Conservation (phyloP, 2,329 filamentous ascomycete species). For the Botrytis porri region DNA sequence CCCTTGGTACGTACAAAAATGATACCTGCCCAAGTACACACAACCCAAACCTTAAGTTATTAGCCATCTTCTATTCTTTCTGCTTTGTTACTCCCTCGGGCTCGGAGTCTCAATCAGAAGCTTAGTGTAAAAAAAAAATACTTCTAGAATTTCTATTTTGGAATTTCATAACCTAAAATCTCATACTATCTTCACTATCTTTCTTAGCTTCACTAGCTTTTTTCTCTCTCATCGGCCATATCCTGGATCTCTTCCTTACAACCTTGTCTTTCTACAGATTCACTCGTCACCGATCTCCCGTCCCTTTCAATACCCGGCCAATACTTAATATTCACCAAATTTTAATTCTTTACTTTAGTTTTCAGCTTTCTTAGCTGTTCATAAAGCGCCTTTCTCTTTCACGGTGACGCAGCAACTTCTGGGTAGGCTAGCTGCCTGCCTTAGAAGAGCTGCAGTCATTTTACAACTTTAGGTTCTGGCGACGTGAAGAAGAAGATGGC, state of each 20-base stretch:
- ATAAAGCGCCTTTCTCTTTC: conserved; percentile 1
- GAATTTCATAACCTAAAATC: conserved; percentile 8
- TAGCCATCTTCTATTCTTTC: not conserved
- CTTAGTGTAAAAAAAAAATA: not conserved
- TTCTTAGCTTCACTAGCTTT: conserved; percentile 10
- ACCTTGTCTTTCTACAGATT: not conserved
- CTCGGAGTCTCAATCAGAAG: not conserved
- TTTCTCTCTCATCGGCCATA: not conserved
- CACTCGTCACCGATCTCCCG: conserved; percentile 1
- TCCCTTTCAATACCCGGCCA: not conserved
- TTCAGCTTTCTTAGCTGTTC: conserved; percentile 10
- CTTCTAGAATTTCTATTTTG: conserved; percentile 6
- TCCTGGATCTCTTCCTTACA: conserved; percentile 11
- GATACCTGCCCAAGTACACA: not conserved
- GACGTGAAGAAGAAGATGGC: conserved; percentile 32
- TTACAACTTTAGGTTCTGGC: conserved; percentile 23
- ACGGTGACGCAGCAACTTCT: conserved; percentile 35
- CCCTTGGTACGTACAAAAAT: conserved; percentile 4
- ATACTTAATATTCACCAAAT: not conserved
- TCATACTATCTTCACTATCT: not conserved
- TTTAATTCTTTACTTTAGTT: conserved; percentile 11
- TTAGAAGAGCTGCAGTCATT: conserved; percentile 34
- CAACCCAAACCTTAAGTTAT: not conserved
- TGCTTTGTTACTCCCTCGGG: not conserved
- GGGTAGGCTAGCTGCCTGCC: conserved; percentile 36